Percentiles rank a stretch among this genome's conserved stretches.
Evolutionary conservation across 306 rosid genomes (phyloP).

Genomic region (Cicer pinnatifidum): DNA sequence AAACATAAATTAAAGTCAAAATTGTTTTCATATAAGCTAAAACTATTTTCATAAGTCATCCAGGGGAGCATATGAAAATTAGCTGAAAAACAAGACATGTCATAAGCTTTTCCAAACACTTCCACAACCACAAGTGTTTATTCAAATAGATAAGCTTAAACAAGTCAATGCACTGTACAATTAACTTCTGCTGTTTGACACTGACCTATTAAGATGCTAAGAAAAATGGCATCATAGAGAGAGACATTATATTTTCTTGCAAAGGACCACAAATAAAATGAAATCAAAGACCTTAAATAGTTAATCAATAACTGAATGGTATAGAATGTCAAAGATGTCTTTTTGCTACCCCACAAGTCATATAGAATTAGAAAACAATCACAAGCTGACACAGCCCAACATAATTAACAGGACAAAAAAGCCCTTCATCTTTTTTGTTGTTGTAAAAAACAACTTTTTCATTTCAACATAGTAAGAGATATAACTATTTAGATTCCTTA

Average conservation of each 20-base stretch:
- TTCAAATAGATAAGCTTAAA: no score
- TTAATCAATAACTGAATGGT: conserved; percentile 38
- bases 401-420: conserved; percentile 52
- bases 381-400: conserved; percentile 31
- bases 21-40: no score
- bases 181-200: conserved; percentile 30
- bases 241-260: conserved; percentile 18
- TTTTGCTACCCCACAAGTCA: conserved; percentile 43
- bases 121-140: no score
- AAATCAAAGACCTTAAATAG: conserved; percentile 13
- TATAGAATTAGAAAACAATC: conserved; percentile 33
- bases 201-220: conserved; percentile 8
- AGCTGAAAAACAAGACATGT: no score
- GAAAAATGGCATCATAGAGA: conserved; percentile 30
- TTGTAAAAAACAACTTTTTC: not conserved
- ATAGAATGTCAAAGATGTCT: conserved; percentile 54
- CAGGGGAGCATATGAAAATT: no score
- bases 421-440: conserved; percentile 39
- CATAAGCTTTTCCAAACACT: no score
- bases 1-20: no score
- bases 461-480: conserved; percentile 20
- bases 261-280: conserved; percentile 34
- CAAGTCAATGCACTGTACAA: not conserved
- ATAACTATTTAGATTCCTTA: conserved; percentile 32
- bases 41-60: no score